Conservation (phyloP, 768 basidiomycete genomes). For the Boletus reticuloceps region DNA sequence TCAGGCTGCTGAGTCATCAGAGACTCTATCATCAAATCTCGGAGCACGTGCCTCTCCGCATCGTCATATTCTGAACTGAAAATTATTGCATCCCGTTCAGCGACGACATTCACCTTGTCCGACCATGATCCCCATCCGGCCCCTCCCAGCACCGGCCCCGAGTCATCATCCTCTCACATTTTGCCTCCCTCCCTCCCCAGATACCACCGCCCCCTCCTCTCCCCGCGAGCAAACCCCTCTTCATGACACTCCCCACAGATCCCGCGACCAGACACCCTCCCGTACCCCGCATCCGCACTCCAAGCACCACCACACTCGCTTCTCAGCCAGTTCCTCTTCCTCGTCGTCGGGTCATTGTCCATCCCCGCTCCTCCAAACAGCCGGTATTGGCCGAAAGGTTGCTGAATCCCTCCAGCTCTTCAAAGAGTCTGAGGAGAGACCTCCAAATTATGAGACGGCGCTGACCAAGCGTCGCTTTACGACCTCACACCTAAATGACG, state of each 20-base stretch:
- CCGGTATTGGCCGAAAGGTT: conserved; percentile 75
- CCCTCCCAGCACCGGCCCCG: background rate
- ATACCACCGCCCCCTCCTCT: background rate
- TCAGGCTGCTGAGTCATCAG: conserved; percentile 34
- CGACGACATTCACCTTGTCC: background rate
- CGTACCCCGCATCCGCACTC: conserved; percentile 13
- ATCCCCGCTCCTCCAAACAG: conserved; percentile 11
- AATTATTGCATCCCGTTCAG: conserved; percentile 5
- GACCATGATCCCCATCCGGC: background rate
- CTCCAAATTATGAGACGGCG: conserved; percentile 24
- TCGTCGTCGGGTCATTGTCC: conserved; percentile 4
- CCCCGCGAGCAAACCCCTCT: conserved; percentile 18
- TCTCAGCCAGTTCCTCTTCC: conserved; percentile 27
- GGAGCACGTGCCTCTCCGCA: conserved; percentile 35
- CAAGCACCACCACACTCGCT: conserved; percentile 34
- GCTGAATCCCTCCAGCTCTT: conserved; percentile 80
- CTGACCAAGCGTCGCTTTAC: conserved; percentile 31
- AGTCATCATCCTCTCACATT: background rate
- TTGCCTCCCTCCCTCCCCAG: conserved; percentile 2
- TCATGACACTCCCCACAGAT: conserved; percentile 28
- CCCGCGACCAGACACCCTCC: conserved; percentile 12
- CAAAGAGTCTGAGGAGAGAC: conserved; percentile 60
- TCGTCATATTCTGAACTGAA: conserved; percentile 31
- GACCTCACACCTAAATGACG: conserved; percentile 41
- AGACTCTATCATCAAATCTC: conserved; percentile 14